Conservation (phyloP, 2,329 filamentous ascomycete species). For the Neophaeococcomyces mojaviensis region DNA sequence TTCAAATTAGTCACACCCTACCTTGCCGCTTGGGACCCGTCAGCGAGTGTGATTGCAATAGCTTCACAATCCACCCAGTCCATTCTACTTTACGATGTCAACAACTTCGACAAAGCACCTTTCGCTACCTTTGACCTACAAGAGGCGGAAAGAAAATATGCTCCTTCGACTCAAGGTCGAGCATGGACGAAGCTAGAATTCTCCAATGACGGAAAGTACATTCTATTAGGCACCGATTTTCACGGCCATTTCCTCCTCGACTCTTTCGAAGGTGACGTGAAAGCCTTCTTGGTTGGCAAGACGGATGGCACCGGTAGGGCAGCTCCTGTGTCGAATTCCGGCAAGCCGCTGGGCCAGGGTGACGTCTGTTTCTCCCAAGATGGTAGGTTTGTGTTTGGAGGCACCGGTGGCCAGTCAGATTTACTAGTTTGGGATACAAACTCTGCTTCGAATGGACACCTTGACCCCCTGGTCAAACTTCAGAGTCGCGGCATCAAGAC, state of each 20-base stretch:
- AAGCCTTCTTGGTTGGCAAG: slow-evolving; percentile 58
- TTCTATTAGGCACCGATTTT: slow-evolving; percentile 77
- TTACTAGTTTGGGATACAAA: slow-evolving; percentile 81
- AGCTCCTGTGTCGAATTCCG: slow-evolving; percentile 45
- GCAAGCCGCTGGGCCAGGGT: slow-evolving; percentile 50
- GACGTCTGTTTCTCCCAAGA: slow-evolving; percentile 88
- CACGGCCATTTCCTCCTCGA: slow-evolving; percentile 88
- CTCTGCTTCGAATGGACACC: slow-evolving; percentile 51
- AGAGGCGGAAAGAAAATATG: slow-evolving; percentile 48
- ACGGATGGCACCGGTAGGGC: slow-evolving; percentile 42
- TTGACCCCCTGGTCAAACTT: slow-evolving; percentile 33
- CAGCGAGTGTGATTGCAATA: slow-evolving; percentile 83
- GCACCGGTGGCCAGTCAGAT: slow-evolving; percentile 60
- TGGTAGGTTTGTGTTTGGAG: slow-evolving; percentile 78
- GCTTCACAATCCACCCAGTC: slow-evolving; percentile 72
- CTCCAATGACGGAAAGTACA: slow-evolving; percentile 84
- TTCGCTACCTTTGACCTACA: slow-evolving; percentile 77
- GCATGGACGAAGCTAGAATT: slow-evolving; percentile 88
- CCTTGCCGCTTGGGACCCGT: slow-evolving; percentile 84
- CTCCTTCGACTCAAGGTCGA: slow-evolving; percentile 39
- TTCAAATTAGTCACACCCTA: slow-evolving; percentile 74
- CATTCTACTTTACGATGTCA: slow-evolving; percentile 82
- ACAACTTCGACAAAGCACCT: slow-evolving; percentile 87
- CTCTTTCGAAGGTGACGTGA: slow-evolving; percentile 75
- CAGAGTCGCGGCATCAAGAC: slow-evolving; percentile 48